These are phyloP conservation scores for Suillus tomentosus DNA, from an alignment of 768 basidiomycete genomes.

Conservation along the genomic window DNA sequence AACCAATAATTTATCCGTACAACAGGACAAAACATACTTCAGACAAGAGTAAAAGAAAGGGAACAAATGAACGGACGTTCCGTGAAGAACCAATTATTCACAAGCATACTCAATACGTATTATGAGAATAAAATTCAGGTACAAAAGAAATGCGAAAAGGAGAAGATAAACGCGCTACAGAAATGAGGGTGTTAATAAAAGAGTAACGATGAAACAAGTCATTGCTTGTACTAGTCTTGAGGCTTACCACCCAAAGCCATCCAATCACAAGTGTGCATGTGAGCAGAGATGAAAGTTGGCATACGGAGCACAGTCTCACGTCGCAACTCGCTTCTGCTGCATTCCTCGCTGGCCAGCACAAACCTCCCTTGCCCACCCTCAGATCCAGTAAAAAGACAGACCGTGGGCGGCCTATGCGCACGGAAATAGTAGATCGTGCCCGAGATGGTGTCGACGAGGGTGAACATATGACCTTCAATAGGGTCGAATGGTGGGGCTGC, in stretches of 20 bases:
- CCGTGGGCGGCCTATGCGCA: conserved; percentile 24
- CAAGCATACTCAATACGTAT: background rate
- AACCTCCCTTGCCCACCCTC: conserved; percentile 26
- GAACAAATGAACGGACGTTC: background rate
- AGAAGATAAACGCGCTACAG: background rate
- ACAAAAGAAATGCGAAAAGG: background rate
- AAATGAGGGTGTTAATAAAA: background rate
- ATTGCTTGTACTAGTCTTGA: too few relatives aligned
- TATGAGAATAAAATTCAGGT: background rate
- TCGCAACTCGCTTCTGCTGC: conserved; percentile 23
- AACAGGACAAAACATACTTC: background rate
- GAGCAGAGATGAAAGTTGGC: conserved; percentile 21
- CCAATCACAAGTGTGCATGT: conserved; percentile 28
- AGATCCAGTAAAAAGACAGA: conserved; percentile 24
- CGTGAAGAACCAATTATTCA: background rate
- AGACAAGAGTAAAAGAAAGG: background rate
- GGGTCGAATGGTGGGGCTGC: background rate
- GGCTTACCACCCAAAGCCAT: conserved; percentile 16
- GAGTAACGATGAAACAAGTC: background rate
- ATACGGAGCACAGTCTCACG: conserved; percentile 30
- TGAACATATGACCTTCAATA: conserved; percentile 16
- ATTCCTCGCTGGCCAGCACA: conserved; percentile 25
- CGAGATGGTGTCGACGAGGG: conserved; percentile 27
- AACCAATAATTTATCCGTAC: background rate
- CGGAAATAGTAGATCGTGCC: conserved; percentile 28